phyloP scores from a whole-genome alignment of 164 flowering plant genomes.

The Macadamia integrifolia region DNA sequence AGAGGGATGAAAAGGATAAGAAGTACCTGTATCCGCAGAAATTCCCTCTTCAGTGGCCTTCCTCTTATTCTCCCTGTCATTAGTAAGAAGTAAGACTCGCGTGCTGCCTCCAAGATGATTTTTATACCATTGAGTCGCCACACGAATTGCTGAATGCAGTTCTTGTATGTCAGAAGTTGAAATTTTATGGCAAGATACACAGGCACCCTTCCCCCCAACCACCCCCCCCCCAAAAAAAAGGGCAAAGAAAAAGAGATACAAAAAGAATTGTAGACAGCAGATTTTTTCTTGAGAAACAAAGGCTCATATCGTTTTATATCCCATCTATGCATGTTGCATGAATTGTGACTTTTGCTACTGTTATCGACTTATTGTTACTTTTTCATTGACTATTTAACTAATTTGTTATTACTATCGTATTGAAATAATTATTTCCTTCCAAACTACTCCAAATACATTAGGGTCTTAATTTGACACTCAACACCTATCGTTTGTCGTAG shows the following conservation, averaged over 20 bases:
- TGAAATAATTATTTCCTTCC: too few relatives aligned
- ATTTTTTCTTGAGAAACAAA: too few relatives aligned
- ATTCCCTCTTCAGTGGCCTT: constrained; percentile 90
- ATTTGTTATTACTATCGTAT: too few relatives aligned
- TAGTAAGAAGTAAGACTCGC: constrained; percentile 70
- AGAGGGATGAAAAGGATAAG: neutral
- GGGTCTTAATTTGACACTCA: neutral
- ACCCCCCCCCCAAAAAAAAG: too few relatives aligned
- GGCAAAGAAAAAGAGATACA: neutral
- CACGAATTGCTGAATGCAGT: constrained; percentile 70
- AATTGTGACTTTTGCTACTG: too few relatives aligned
- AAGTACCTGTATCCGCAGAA: constrained; percentile 79
- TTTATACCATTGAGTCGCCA: constrained; percentile 95
- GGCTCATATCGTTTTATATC: too few relatives aligned
- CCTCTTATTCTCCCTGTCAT: constrained; percentile 85
- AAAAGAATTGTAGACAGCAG: neutral
- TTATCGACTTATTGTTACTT: too few relatives aligned
- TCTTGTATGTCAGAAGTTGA: constrained; percentile 1
- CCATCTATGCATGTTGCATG: too few relatives aligned
- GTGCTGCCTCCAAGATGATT: constrained; percentile 67
- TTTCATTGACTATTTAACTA: too few relatives aligned
- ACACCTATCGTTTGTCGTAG: neutral
- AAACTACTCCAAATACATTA: too few relatives aligned
- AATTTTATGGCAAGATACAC: neutral
- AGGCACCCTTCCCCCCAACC: too few relatives aligned